phyloP scores from a whole-genome alignment of 1,284 basidiomycete species.

The Lentinula novae-zelandiae region DNA sequence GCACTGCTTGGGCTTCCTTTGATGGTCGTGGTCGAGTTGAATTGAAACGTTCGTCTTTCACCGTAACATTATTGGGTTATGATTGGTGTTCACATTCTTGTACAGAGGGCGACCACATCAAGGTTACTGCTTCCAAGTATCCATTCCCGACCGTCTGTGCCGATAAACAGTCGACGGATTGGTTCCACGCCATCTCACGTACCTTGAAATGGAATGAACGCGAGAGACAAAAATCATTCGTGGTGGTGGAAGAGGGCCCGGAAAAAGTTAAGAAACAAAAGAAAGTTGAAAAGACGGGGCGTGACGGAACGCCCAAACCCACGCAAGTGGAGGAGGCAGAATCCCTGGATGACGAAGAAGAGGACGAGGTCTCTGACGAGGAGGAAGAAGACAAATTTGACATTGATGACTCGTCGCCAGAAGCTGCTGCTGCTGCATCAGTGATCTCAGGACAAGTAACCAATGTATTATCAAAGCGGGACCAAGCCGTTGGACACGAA shows the following conservation, averaged over 20 bases:
- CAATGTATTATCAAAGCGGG: slow-evolving; percentile 19
- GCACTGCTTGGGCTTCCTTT: slow-evolving; percentile 98
- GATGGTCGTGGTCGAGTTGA: slow-evolving; percentile 97
- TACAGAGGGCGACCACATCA: slow-evolving; percentile 98
- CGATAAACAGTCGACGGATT: slow-evolving; percentile 95
- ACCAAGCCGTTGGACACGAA: slow-evolving; percentile 12
- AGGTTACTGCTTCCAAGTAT: slow-evolving; percentile 95
- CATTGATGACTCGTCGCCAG: slow-evolving; percentile 81
- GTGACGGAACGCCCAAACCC: slow-evolving; percentile 14
- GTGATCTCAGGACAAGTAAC: slow-evolving; percentile 16
- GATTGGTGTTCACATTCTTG: slow-evolving; percentile 2
- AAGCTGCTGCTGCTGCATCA: slow-evolving; percentile 34
- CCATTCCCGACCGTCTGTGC: slow-evolving; percentile 99
- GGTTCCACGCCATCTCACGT: slow-evolving; percentile 97
- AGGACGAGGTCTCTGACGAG: slow-evolving; percentile 47
- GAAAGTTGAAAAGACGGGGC: slow-evolving; percentile 21
- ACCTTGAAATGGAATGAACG: slow-evolving; percentile 98
- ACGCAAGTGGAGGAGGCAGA: slow-evolving; percentile 36
- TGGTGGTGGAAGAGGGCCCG: slow-evolving; percentile 89
- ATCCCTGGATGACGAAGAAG: slow-evolving; percentile 39
- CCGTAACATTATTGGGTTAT: not conserved
- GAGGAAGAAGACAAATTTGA: slow-evolving; percentile 81
- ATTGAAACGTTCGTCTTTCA: slow-evolving; percentile 73
- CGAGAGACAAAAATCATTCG: slow-evolving; percentile 95
- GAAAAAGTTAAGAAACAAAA: slow-evolving; percentile 38